Conservation (phyloP, 208 protist species). For the Leishmania gerbilli region DNA sequence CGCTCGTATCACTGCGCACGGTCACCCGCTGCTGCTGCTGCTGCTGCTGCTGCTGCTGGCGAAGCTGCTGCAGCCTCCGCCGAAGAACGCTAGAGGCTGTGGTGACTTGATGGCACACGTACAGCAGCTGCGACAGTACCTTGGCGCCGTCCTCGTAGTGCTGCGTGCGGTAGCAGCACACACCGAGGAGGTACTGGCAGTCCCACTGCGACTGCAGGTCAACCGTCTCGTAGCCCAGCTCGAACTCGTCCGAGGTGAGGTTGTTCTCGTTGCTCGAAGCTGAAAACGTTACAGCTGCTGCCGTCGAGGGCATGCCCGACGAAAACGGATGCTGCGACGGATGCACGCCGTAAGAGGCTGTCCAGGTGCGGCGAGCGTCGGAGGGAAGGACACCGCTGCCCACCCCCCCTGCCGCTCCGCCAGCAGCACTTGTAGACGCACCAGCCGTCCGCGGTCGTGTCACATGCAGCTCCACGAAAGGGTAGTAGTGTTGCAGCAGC, state of each 20-base stretch:
- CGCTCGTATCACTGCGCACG: neutral
- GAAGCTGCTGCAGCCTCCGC: constrained; percentile 13
- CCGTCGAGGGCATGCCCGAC: neutral
- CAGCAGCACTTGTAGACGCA: neutral
- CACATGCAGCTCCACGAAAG: constrained; percentile 47
- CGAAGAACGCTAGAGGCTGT: constrained; percentile 15
- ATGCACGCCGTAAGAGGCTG: neutral
- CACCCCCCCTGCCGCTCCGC: neutral
- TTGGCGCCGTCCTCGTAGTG: constrained; percentile 62
- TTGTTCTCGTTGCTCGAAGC: neutral
- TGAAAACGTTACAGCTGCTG: neutral
- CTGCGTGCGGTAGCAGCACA: constrained; percentile 69
- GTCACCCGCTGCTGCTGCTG: neutral
- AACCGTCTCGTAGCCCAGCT: constrained; percentile 25
- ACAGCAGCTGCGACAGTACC: constrained; percentile 58
- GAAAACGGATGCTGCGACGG: neutral
- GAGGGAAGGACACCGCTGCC: constrained; percentile 8
- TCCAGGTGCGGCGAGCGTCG: constrained; percentile 27
- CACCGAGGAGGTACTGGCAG: constrained; percentile 80
- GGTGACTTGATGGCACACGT: constrained; percentile 27
- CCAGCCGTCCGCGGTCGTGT: constrained; percentile 28
- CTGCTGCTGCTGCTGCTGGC: neutral
- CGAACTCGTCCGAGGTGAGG: neutral
- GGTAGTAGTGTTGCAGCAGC: constrained; percentile 67
- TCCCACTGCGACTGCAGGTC: constrained; percentile 62